These are phyloP conservation scores for Barnettozyma vustinii DNA, from an alignment of 805 yeast species.

Conservation along the genomic window DNA sequence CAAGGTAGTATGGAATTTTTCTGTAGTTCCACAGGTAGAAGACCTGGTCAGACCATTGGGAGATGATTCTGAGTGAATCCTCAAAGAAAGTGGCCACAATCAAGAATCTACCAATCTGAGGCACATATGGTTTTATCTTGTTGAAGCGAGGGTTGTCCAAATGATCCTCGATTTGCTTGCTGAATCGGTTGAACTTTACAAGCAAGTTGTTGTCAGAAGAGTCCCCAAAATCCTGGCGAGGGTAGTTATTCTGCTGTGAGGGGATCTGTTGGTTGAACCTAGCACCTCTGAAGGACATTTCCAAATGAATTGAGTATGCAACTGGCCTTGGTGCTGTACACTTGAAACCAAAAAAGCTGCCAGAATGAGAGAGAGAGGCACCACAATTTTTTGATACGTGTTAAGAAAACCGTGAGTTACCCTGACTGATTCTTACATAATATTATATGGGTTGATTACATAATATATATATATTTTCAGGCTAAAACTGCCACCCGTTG, in stretches of 20 bases:
- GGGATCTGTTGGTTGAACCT: slow-evolving; percentile 24
- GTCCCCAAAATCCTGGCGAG: slow-evolving; percentile 3
- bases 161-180: slow-evolving; percentile 48
- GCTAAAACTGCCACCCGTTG: too few relatives aligned
- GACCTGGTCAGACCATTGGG: slow-evolving; percentile 91
- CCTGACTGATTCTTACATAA: neutral
- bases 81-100: slow-evolving; percentile 93
- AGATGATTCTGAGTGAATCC: slow-evolving; percentile 74
- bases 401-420: too few relatives aligned
- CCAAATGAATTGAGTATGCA: neutral
- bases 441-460: neutral
- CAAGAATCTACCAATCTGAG: slow-evolving; percentile 81
- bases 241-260: slow-evolving; percentile 17
- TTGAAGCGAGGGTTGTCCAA: slow-evolving; percentile 46
- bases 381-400: neutral
- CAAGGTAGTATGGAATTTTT: slow-evolving; percentile 71
- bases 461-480: too few relatives aligned
- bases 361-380: too few relatives aligned
- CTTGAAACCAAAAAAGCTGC: neutral
- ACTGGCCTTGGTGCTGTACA: neutral
- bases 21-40: slow-evolving; percentile 77
- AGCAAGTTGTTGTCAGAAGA: neutral
- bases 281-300: slow-evolving; percentile 23
- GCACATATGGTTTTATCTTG: slow-evolving; percentile 63
- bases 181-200: slow-evolving; percentile 39